Conservation (phyloP, 2,329 filamentous ascomycete species). For the Samsoniella hepiali region DNA sequence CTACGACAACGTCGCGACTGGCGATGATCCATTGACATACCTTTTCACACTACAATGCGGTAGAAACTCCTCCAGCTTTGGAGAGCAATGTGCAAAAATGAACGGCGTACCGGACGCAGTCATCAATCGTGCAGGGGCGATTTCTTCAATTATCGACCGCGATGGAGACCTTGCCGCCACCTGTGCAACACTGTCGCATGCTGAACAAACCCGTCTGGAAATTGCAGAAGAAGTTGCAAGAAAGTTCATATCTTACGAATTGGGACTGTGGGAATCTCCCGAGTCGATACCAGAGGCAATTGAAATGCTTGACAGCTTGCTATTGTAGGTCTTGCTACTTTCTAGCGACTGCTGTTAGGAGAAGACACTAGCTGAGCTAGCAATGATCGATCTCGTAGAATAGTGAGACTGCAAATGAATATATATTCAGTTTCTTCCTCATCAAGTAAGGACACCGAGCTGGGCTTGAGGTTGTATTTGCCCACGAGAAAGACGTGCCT, state of each 20-base stretch:
- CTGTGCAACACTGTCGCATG: constrained; percentile 63
- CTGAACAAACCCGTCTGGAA: constrained; percentile 64
- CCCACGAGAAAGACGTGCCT: background rate
- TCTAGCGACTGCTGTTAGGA: background rate
- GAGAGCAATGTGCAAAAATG: constrained; percentile 77
- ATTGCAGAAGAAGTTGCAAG: constrained; percentile 62
- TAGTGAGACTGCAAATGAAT: background rate
- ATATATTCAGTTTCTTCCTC: background rate
- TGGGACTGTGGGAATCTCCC: constrained; percentile 17
- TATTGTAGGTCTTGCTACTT: background rate
- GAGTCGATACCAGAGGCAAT: background rate
- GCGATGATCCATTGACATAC: constrained; percentile 65
- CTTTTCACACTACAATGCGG: constrained; percentile 70
- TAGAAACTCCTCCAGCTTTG: constrained; percentile 76
- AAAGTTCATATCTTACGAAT: constrained; percentile 45
- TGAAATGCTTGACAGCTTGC: background rate
- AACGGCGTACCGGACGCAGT: constrained; percentile 76
- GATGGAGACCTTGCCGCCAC: constrained; percentile 74
- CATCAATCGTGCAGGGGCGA: constrained; percentile 70
- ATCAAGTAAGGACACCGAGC: background rate
- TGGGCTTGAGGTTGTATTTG: background rate
- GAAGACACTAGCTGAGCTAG: background rate
- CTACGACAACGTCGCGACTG: constrained; percentile 37
- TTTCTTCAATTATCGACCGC: constrained; percentile 64
- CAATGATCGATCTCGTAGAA: background rate